These are phyloP conservation scores for Lipomyces starkeyi DNA, from an alignment of 805 yeast species.

Conservation along the genomic window DNA sequence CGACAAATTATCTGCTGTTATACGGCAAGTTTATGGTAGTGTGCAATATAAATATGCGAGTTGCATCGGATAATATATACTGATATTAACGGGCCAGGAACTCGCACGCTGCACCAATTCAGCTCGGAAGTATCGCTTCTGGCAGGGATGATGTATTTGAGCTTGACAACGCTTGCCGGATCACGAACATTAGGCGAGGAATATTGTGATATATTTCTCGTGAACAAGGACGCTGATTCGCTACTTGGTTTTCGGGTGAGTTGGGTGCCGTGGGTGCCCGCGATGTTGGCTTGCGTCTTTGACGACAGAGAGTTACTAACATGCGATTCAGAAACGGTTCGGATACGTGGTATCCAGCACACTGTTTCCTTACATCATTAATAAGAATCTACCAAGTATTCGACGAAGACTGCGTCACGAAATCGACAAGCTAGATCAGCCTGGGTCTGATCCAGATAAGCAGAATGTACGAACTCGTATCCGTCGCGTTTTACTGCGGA, in stretches of 20 bases:
- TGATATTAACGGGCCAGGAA: slow-evolving; percentile 39
- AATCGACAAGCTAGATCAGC: slow-evolving; percentile 12
- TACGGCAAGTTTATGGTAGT: slow-evolving; percentile 56
- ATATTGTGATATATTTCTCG: slow-evolving; percentile 81
- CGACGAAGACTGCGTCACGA: slow-evolving; percentile 39
- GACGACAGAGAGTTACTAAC: too few species aligned
- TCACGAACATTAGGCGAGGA: slow-evolving; percentile 92
- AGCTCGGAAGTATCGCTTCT: slow-evolving; percentile 64
- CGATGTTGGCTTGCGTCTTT: not conserved
- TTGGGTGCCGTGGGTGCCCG: not conserved
- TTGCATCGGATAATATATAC: not conserved
- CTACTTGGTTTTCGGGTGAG: slow-evolving; percentile 5
- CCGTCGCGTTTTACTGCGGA: slow-evolving; percentile 20
- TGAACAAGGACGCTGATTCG: slow-evolving; percentile 39
- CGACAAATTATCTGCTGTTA: slow-evolving; percentile 60
- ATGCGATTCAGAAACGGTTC: slow-evolving; percentile 50
- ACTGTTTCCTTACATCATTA: slow-evolving; percentile 62
- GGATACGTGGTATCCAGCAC: slow-evolving; percentile 68
- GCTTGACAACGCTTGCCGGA: slow-evolving; percentile 75
- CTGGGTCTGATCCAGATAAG: not conserved
- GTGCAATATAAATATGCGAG: not conserved
- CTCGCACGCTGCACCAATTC: slow-evolving; percentile 65
- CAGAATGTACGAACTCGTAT: slow-evolving; percentile 2
- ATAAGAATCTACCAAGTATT: slow-evolving; percentile 36
- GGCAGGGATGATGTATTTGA: slow-evolving; percentile 68